These are phyloP conservation scores for Escallonia herrerae DNA, from an alignment of 129 eudicot genomes.

Conservation along the genomic window DNA sequence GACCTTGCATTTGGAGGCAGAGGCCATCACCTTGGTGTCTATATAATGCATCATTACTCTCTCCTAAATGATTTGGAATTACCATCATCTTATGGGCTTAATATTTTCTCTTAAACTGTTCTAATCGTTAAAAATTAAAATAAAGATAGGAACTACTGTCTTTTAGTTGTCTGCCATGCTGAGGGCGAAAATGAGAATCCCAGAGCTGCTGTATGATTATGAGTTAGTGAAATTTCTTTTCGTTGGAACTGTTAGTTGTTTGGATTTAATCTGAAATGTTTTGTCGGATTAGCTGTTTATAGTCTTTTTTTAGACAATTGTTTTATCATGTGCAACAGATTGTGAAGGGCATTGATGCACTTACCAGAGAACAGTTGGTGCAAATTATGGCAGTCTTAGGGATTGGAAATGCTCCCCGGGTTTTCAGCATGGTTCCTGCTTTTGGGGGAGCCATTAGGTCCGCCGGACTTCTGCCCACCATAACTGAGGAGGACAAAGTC, in stretches of 20 bases:
- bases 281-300: not conserved
- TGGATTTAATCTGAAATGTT: conserved; percentile 2
- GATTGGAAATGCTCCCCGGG: conserved; percentile 54
- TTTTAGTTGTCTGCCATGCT: no score
- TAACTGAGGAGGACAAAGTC: conserved; percentile 84
- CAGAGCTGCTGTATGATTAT: no score
- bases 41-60: no score
- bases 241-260: not conserved
- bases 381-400: conserved; percentile 63
- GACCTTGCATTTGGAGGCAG: no score
- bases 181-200: no score
- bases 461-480: conserved; percentile 62
- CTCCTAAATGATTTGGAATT: no score
- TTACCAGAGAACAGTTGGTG: conserved; percentile 89
- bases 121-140: no score
- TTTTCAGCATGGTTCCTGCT: conserved; percentile 83
- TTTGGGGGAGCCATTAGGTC: conserved; percentile 68
- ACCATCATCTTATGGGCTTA: no score
- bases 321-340: conserved; percentile 40
- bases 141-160: no score
- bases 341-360: conserved; percentile 98
- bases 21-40: no score
- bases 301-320: not conserved
- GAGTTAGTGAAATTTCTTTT: not conserved
- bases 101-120: no score